Conservation (phyloP, 805 yeast genomes). For the Candida boleticola region DNA sequence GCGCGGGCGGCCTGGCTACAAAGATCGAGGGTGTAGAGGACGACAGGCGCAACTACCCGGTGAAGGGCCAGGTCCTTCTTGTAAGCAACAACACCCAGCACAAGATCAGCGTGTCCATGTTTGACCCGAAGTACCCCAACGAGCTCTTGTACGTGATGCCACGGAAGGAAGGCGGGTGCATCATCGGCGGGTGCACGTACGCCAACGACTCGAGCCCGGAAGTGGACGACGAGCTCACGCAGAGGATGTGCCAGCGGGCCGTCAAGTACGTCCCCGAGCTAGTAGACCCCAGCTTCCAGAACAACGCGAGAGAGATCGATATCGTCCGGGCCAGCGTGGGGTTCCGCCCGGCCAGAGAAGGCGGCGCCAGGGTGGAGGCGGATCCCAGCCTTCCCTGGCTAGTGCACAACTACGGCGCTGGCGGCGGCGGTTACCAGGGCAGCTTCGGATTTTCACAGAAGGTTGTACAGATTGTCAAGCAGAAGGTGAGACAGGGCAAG, state of each 20-base stretch:
- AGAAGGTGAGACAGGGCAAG: conserved; percentile 5
- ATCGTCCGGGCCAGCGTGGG: conserved; percentile 35
- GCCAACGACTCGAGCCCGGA: conserved; percentile 13
- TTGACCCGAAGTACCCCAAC: conserved; percentile 23
- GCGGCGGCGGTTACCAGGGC: conserved; percentile 75
- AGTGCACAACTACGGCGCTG: conserved; percentile 70
- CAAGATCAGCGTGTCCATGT: conserved; percentile 33
- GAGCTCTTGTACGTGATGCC: conserved; percentile 64
- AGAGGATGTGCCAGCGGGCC: conserved; percentile 49
- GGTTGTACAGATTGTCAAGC: conserved; percentile 36
- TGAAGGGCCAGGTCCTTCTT: conserved; percentile 59
- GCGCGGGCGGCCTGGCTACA: conserved; percentile 53
- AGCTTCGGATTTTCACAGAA: conserved; percentile 61
- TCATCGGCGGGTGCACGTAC: conserved; percentile 55
- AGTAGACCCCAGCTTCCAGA: conserved; percentile 22
- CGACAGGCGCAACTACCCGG: conserved; percentile 39
- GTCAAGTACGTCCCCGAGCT: conserved; percentile 38
- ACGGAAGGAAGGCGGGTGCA: conserved; percentile 70
- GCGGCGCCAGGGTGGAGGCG: conserved; percentile 32
- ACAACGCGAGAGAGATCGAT: conserved; percentile 28
- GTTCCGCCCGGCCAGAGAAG: conserved; percentile 36
- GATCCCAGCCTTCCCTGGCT: conserved; percentile 33
- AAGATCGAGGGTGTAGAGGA: conserved; percentile 47
- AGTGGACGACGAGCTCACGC: conserved; percentile 43
- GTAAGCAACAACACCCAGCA: conserved; percentile 41